Evolutionary conservation across 495 filamentous ascomycete species (phyloP), one percentile per base, ranked within the genome.

Genomic region (Penicillium paxilli): DNA sequence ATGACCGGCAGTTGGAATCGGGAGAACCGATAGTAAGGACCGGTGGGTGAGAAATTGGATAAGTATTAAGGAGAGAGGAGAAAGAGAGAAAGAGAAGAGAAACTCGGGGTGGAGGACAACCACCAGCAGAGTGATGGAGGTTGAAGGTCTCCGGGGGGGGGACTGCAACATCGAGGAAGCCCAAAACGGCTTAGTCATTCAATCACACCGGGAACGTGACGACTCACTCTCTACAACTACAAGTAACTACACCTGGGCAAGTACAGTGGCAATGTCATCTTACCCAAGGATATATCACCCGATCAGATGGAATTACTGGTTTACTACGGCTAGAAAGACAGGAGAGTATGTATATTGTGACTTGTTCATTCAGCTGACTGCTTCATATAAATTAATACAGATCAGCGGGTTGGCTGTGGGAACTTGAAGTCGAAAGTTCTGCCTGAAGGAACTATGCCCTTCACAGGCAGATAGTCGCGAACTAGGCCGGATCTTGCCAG

Each of bases 101-200:
- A 23, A 51, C 37, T 35, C 45, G 44, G 26, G 54, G 50, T 56
- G 49, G 51, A 32, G 40, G 24, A 26, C 35, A 47, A 46, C 54
- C 54, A 51, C 54, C 52, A 33, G 38, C 25, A 42, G 24, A 45
- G 54, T 40, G 49, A 38, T 23, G 22, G 47, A 30, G 54, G 55
- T 41, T 32, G 50, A 51, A 49, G 25, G 38, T 21, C 10, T 4
- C 14, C 33, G 42, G 32, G 51, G 38, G 47, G 44, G 51, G 50
- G 26, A 26, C 44, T 20, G 46, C 38, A 28, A 28, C 35, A 44
- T 35, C 12, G 24, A 32, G 35, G 33, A 23, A 10, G 26, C 42
- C 20, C 23, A 42, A 52, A 42, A 33, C 42, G 41, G 55, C 55
- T 58, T 58, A 58, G 55, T 58, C 55, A 58, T 54, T 23, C 44